A percentile compares a stretch with the other conserved stretches of the same genome.
phyloP scores from a whole-genome alignment of 73 alveolate species.

The Symbiodinium natans region DNA sequence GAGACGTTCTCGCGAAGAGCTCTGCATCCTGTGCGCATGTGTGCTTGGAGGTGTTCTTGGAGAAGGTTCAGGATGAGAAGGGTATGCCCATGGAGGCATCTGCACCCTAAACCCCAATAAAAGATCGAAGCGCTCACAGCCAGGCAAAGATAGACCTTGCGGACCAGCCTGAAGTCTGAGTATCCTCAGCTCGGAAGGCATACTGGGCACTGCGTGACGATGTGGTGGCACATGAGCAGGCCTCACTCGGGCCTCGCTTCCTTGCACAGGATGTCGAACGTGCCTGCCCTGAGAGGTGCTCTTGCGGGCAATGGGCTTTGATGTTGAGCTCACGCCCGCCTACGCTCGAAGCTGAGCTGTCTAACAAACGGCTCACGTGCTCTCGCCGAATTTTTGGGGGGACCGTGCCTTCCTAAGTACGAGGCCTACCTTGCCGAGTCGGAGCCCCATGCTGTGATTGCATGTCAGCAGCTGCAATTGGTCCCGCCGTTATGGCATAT shows the following conservation, averaged over 20 bases:
- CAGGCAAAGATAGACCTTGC: too few species aligned
- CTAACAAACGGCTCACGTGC: not conserved
- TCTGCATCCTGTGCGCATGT: not conserved
- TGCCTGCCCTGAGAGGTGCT: not conserved
- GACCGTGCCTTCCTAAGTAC: too few species aligned
- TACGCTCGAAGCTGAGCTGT: not conserved
- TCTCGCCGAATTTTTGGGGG: too few species aligned
- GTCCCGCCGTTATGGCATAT: too few species aligned
- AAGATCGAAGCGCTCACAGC: too few species aligned
- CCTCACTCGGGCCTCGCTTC: not conserved
- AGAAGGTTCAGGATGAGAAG: slow-evolving; percentile 47
- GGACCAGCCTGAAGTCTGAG: too few species aligned
- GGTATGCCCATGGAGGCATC: slow-evolving; percentile 90
- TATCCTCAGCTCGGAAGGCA: not conserved
- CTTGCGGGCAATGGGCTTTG: slow-evolving; percentile 65
- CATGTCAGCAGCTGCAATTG: too few species aligned
- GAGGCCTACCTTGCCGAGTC: not conserved
- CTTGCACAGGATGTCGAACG: not conserved
- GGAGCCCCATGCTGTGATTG: not conserved
- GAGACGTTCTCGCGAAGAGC: not conserved
- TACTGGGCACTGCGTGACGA: slow-evolving; percentile 80
- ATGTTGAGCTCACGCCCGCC: slow-evolving; percentile 70
- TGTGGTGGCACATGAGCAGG: slow-evolving; percentile 66
- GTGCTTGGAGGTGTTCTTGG: slow-evolving; percentile 24
- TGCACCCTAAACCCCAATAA: too few species aligned